Percentiles rank a stretch among this genome's conserved stretches.
These are phyloP conservation scores for Hygrocybe punicea DNA, from an alignment of 768 basidiomycete genomes.

Conservation along the genomic window DNA sequence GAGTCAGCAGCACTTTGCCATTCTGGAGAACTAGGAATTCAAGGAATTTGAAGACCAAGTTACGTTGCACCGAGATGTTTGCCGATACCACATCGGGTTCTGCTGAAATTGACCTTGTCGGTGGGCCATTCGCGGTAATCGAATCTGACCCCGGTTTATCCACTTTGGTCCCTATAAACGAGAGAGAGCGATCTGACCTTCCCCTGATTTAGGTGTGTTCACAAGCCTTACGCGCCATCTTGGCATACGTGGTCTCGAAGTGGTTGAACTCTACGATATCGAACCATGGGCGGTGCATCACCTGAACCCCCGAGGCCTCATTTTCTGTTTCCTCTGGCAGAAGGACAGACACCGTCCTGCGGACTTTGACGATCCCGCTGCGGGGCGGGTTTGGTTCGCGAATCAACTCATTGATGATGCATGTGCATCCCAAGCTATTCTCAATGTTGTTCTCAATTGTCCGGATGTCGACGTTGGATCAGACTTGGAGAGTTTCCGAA, in stretches of 20 bases:
- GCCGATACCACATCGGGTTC: background rate
- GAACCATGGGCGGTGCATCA: slow-evolving; percentile 63
- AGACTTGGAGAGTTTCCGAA: slow-evolving; percentile 13
- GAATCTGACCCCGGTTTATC: slow-evolving; percentile 51
- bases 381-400: slow-evolving; percentile 62
- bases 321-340: slow-evolving; percentile 61
- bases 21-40: too few species aligned
- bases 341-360: slow-evolving; percentile 45
- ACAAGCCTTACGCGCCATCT: slow-evolving; percentile 53
- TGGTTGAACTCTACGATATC: slow-evolving; percentile 60
- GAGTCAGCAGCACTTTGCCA: too few species aligned
- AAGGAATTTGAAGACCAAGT: too few species aligned
- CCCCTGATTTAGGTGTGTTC: slow-evolving; percentile 46
- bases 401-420: slow-evolving; percentile 57
- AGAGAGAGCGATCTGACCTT: background rate
- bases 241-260: slow-evolving; percentile 50
- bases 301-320: slow-evolving; percentile 54
- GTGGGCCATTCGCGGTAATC: slow-evolving; percentile 61
- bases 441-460: too few species aligned
- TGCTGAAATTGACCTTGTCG: slow-evolving; percentile 45
- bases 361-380: slow-evolving; percentile 52
- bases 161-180: background rate
- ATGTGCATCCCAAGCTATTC: too few species aligned
- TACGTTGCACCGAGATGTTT: too few species aligned
- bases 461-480: too few species aligned